Conservation (phyloP, 2,329 filamentous ascomycete species). For the Lojkania enalia region DNA sequence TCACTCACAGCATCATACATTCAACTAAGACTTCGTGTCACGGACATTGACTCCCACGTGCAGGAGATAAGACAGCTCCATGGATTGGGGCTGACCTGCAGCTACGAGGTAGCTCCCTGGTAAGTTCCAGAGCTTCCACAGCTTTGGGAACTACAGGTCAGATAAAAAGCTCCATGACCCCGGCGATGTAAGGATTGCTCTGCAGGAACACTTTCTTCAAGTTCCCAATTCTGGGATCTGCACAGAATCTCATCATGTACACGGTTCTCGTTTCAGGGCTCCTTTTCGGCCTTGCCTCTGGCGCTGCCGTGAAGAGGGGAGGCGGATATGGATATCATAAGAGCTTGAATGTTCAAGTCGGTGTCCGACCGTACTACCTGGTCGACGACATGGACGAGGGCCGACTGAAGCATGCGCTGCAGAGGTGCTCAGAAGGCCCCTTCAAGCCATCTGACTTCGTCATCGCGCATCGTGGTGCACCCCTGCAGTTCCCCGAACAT, state of each 20-base stretch:
- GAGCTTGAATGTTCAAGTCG: constrained; percentile 39
- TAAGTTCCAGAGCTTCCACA: not conserved
- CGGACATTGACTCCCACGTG: constrained; percentile 6
- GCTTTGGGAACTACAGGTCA: not conserved
- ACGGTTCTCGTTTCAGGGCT: constrained; percentile 31
- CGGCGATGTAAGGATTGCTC: not conserved
- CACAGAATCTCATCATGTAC: constrained; percentile 28
- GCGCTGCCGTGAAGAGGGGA: constrained; percentile 26
- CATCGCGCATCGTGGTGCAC: constrained; percentile 42
- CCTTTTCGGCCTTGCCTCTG: constrained; percentile 32
- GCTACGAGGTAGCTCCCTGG: too few relatives aligned
- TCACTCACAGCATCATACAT: constrained; percentile 1
- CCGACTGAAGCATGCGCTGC: constrained; percentile 42
- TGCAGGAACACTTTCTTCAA: constrained; percentile 9
- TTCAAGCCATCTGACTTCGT: constrained; percentile 41
- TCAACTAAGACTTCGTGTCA: constrained; percentile 4
- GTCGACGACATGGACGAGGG: constrained; percentile 45
- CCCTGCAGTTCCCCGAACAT: constrained; percentile 44
- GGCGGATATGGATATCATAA: constrained; percentile 17
- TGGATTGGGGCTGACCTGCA: not conserved
- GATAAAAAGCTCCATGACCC: constrained; percentile 10
- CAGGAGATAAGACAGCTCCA: constrained; percentile 2
- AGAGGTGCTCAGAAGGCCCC: constrained; percentile 41
- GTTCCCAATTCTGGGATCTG: constrained; percentile 5
- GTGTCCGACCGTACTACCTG: constrained; percentile 42